Percentiles rank a stretch among this genome's conserved stretches.
phyloP scores from a whole-genome alignment of 2,329 filamentous ascomycete species.

The Escovopsis sp. region DNA sequence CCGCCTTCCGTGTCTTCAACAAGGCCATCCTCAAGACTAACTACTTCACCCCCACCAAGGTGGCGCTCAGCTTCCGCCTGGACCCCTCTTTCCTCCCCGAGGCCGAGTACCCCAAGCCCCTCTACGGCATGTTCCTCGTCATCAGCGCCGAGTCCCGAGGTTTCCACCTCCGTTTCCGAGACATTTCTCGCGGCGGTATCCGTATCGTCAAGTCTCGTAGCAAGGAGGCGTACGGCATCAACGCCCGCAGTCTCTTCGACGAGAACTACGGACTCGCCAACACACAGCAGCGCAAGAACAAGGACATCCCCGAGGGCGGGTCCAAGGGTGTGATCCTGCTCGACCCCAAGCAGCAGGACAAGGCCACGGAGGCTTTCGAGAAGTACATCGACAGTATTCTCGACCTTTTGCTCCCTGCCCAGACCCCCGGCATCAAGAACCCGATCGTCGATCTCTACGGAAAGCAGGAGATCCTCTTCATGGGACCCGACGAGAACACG shows the following conservation, averaged over 20 bases:
- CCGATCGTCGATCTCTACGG: slow-evolving; percentile 91
- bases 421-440: slow-evolving; percentile 95
- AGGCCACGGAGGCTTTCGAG: slow-evolving; percentile 83
- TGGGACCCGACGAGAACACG: slow-evolving; percentile 98
- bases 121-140: slow-evolving; percentile 98
- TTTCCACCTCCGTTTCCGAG: slow-evolving; percentile 94
- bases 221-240: slow-evolving; percentile 91
- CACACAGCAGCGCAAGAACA: slow-evolving; percentile 99
- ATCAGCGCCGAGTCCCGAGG: slow-evolving; percentile 94
- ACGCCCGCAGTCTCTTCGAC: slow-evolving; percentile 89
- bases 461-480: slow-evolving; percentile 92
- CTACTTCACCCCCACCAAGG: slow-evolving; percentile 94
- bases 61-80: slow-evolving; percentile 89
- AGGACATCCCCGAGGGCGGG: slow-evolving; percentile 96
- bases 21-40: slow-evolving; percentile 89
- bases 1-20: slow-evolving; percentile 92
- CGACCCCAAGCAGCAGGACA: slow-evolving; percentile 88
- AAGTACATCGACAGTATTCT: slow-evolving; percentile 99
- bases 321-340: slow-evolving; percentile 96
- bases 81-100: slow-evolving; percentile 79
- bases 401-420: slow-evolving; percentile 78
- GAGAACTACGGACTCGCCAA: slow-evolving; percentile 98
- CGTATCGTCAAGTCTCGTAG: slow-evolving; percentile 97
- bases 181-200: slow-evolving; percentile 92
- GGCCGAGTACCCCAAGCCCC: slow-evolving; percentile 80